Base-by-base conservation (phyloP, 2,329 filamentous ascomycete genomes). In the Cordyceps fumosorosea region DNA sequence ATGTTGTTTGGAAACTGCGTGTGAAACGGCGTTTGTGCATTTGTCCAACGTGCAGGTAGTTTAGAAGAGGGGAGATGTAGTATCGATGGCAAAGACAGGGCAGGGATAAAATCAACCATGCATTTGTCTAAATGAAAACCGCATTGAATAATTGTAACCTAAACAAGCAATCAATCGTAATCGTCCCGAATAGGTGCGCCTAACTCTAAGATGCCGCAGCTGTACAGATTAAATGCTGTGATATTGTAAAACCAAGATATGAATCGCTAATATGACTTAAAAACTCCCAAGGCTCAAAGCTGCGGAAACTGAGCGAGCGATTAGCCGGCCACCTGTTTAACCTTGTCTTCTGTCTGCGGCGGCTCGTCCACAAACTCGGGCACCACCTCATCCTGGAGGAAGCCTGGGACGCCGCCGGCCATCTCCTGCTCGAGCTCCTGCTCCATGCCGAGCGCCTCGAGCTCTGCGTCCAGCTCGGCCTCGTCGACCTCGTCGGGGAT, bases 401-500 rank as follows among this genome's bases (percentile, higher is more conserved):
- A 99, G 56, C 88, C 88, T 0, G 95, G 95, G 67, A 96, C 81
- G 54, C 84, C 85, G 12, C 78, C 79, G 45, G 76, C 84, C 66
- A 89, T 78, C 62, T 85, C 81, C 56, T 84, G 84, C 72, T 96
- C 93, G 68, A 96, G 82, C 77, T 97, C 90, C n/a, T 91, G 89
- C 77, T 99, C 95, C 69, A 96, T 89, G 1, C 93, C 93, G 42
- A 99, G 77, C 7, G 95, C 93, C 80, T 99, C 95, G 57, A 99
- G 78, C 81, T 99, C 95, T 4, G 95, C 95, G 78, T 99, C 95
- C 64, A 99, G 77, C 79, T 99, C 95, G 1, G 89, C 87, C 84
- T 99, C 95, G 74, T 98, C 93, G 24, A 99, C 92, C 74, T 98
- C 95, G 70, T 99, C 95, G 0, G 95, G 95, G 42, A 99, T 84